Evolutionary conservation across 2,329 filamentous ascomycete genomes (phyloP), one percentile per base, ranked within the genome.

Genomic region (Scytalidium sp.): DNA sequence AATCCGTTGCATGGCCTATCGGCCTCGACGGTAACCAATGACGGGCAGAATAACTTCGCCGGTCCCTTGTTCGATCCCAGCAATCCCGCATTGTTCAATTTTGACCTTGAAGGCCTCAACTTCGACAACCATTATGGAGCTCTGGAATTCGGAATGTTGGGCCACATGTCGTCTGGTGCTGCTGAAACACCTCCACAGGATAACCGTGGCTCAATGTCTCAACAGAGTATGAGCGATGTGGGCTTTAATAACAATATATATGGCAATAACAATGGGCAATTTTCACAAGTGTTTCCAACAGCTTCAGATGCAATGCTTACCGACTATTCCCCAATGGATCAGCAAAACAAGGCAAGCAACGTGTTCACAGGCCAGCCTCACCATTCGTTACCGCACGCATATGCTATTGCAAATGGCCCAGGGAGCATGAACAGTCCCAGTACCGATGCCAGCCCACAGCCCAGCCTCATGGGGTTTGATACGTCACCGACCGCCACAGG

Each of bases 101-200:
- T 97, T 67, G 92, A 97, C 66, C 82, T 97, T 10, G 91, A 95
- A 49, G 91, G 90, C 51, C 80, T 97, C 66, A 94, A 94, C 66
- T 99, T 97, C 67, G 92, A 91, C 49, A 97, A 94, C 65, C 90
- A 96, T 56, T 99, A 97, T 64, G 93, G 92, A 52, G 93, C 92
- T 17, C 79, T 96, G 67, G 94, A 97, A 68, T 97, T 97, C 67
- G 88, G 91, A 47, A 97, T 97, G 81, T 81, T 99, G 0, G 91
- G 90, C 22, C 93, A 97, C 67, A 96, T 99, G 88, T 90, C 90
- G 52, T 90, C 88, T n/a, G 88, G 88, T 13, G 87, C 89, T 13
- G 87, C 84, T n/a, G 89, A 94, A 59, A 88, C 84, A 15, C 84
- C 87, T 6, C 82, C 87, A 4, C 83, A 83, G 48, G 89, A 94